phyloP scores from a whole-genome alignment of 116 monocot species.

The Zostera marina region DNA sequence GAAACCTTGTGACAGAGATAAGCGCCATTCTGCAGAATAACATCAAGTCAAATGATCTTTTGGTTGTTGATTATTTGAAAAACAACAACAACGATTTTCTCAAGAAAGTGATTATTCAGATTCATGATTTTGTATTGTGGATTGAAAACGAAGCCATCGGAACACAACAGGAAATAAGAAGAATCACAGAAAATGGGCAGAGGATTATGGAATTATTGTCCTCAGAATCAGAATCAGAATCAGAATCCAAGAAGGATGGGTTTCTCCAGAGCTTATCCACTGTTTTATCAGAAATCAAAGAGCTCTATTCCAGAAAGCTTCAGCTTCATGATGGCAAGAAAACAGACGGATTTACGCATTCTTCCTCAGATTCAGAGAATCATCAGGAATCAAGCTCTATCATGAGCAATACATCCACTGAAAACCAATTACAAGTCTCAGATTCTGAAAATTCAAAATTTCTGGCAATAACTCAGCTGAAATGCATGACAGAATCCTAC shows the following conservation, averaged over 20 bases:
- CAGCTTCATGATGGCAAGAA: conserved; percentile 14
- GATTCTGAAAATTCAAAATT: conserved; percentile 59
- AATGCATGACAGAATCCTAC: conserved; percentile 91
- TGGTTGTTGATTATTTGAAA: neutral
- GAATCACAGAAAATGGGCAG: neutral
- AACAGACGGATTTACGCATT: conserved; percentile 11
- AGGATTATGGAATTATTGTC: conserved; percentile 11
- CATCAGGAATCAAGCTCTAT: conserved; percentile 11
- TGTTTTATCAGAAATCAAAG: conserved; percentile 34
- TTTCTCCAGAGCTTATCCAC: conserved; percentile 37
- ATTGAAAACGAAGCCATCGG: neutral
- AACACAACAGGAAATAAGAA: conserved; percentile 4
- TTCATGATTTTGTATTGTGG: conserved; percentile 18
- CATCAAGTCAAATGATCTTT: conserved; percentile 7
- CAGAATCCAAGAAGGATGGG: conserved; percentile 13
- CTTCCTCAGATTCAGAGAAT: conserved; percentile 20
- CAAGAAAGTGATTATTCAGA: conserved; percentile 33
- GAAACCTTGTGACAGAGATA: conserved; percentile 22
- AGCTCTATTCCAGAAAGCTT: conserved; percentile 13
- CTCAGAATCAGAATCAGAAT: conserved; percentile 28
- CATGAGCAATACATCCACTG: conserved; percentile 1
- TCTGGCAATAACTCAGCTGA: conserved; percentile 79
- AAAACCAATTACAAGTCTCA: conserved; percentile 26
- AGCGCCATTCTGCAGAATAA: conserved; percentile 14
- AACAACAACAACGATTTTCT: conserved; percentile 15